These are phyloP conservation scores for Xylariomycetidae sp. DNA, from an alignment of 2,329 filamentous ascomycete genomes.

Conservation along the genomic window DNA sequence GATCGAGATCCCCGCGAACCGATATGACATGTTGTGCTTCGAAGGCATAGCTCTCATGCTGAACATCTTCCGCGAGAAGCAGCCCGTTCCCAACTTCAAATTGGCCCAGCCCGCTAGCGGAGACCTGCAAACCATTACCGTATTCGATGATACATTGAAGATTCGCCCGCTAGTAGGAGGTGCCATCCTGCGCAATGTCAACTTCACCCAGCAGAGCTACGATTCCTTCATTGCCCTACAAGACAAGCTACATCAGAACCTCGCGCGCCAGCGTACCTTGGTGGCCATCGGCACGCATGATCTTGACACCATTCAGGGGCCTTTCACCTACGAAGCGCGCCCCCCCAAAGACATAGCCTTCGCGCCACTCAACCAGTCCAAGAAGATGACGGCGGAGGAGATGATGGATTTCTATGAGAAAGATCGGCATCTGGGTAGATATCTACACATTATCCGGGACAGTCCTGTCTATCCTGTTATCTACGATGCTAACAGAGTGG, in stretches of 20 bases:
- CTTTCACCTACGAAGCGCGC: constrained; percentile 94
- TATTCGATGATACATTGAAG: constrained; percentile 68
- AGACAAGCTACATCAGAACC: constrained; percentile 96
- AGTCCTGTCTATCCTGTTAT: constrained; percentile 94
- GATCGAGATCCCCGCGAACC: constrained; percentile 96
- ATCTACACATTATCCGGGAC: constrained; percentile 90
- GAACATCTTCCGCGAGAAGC: constrained; percentile 62
- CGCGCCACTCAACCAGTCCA: constrained; percentile 81
- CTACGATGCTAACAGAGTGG: constrained; percentile 78
- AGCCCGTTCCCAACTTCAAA: constrained; percentile 72
- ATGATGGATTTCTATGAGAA: constrained; percentile 94
- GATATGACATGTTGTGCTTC: constrained; percentile 93
- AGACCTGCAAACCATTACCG: constrained; percentile 74
- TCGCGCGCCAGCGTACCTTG: constrained; percentile 86
- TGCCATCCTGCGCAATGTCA: constrained; percentile 84
- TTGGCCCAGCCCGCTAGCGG: constrained; percentile 68
- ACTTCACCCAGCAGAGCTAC: constrained; percentile 86
- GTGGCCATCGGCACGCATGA: constrained; percentile 98
- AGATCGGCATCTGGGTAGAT: constrained; percentile 87
- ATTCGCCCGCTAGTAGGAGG: constrained; percentile 86
- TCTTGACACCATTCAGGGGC: constrained; percentile 85
- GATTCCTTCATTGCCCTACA: constrained; percentile 97
- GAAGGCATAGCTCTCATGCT: constrained; percentile 86
- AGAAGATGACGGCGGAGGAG: constrained; percentile 80
- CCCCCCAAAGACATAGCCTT: constrained; percentile 92